A percentile compares a stretch with the other conserved stretches of the same genome.
Conservation (phyloP, 768 basidiomycete species). For the Termitomyces sp. region DNA sequence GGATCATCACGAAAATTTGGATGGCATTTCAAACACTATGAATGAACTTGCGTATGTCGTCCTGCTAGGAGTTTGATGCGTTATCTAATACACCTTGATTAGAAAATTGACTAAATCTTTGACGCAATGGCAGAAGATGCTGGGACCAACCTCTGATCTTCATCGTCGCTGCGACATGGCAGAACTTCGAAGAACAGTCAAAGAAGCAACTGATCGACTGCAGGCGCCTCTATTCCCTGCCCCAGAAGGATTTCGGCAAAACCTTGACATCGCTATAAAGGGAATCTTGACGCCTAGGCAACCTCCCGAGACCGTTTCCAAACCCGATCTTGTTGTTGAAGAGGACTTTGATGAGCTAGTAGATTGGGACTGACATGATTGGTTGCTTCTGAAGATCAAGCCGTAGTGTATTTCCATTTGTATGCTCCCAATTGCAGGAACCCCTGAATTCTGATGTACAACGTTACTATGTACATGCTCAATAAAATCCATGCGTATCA, state of each 20-base stretch:
- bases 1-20: conserved; percentile 31
- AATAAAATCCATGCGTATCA: no score
- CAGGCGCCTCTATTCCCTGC: conserved; percentile 16
- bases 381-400: no score
- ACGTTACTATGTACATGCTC: no score
- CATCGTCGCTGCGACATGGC: conserved; percentile 22
- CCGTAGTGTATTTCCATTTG: no score
- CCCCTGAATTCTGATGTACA: no score
- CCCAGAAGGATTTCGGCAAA: conserved; percentile 15
- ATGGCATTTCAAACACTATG: conserved; percentile 24
- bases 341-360: not conserved
- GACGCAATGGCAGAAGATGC: conserved; percentile 12
- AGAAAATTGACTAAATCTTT: conserved; percentile 9
- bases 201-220: conserved; percentile 25
- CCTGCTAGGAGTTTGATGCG: not conserved
- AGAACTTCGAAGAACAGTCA: conserved; percentile 22
- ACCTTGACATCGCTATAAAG: conserved; percentile 27
- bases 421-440: no score
- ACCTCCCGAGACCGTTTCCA: conserved; percentile 11
- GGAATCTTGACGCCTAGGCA: conserved; percentile 24
- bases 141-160: conserved; percentile 26
- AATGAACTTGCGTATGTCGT: conserved; percentile 30
- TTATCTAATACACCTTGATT: not conserved
- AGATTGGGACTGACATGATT: no score
- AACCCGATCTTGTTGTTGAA: conserved; percentile 16